phyloP scores from a whole-genome alignment of 208 protist species.

The Trichomonas gallinae region DNA sequence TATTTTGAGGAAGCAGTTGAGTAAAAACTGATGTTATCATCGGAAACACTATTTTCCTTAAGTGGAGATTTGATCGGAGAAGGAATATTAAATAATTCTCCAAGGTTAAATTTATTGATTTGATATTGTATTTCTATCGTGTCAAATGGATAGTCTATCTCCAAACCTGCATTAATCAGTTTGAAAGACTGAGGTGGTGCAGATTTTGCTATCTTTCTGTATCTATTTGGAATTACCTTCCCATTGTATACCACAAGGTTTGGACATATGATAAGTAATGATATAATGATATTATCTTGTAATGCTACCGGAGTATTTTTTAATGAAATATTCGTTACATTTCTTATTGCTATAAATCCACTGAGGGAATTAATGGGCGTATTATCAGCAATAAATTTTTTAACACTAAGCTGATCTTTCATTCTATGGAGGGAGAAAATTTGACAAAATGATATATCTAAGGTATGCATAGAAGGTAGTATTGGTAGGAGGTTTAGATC shows the following conservation, averaged over 20 bases:
- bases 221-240: background rate
- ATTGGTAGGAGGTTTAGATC: no score
- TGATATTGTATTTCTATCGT: background rate
- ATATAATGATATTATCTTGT: background rate
- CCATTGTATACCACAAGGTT: background rate
- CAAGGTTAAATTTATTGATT: background rate
- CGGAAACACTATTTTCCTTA: background rate
- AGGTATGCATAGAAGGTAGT: no score
- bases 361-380: no score
- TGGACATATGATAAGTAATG: background rate
- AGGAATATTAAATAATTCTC: background rate
- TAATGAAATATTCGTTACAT: no score
- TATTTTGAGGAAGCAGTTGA: background rate
- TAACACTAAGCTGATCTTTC: no score
- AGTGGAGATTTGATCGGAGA: background rate
- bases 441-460: no score
- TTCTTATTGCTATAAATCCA: no score
- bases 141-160: background rate
- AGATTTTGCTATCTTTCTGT: background rate
- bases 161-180: background rate
- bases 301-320: background rate
- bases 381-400: no score
- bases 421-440: no score
- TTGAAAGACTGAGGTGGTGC: background rate
- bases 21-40: background rate